phyloP scores from a whole-genome alignment of 2,329 filamentous ascomycete species.

The Sporothrix variecibatus region DNA sequence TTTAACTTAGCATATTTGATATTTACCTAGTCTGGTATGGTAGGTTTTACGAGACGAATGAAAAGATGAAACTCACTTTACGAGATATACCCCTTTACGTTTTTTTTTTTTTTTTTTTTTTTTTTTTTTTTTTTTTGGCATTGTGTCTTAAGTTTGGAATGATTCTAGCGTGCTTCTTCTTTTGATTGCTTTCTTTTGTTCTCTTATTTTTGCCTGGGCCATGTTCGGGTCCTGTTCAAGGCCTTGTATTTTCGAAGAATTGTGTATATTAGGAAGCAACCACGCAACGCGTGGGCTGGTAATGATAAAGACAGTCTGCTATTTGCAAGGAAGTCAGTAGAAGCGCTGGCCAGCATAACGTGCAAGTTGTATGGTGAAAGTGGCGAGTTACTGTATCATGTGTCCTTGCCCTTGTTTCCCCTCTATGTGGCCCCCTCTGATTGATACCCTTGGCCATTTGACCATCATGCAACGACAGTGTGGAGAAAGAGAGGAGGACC shows the following conservation, averaged over 20 bases:
- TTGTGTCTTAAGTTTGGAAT: not conserved
- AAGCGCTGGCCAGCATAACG: not conserved
- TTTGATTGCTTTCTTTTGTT: not conserved
- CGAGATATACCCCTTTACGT: not conserved
- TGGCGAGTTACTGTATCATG: not conserved
- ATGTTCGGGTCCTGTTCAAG: not conserved
- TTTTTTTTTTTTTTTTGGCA: slow-evolving; percentile 2
- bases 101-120: slow-evolving; percentile 11
- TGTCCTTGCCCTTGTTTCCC: not conserved
- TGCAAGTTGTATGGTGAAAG: not conserved
- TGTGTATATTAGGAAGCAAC: not conserved
- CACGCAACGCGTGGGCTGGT: not conserved
- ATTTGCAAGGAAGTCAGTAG: not conserved
- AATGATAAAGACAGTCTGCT: not conserved
- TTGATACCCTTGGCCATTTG: not conserved
- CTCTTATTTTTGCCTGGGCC: not conserved
- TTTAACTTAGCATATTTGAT: not conserved
- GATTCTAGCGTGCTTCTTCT: not conserved
- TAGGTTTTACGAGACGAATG: not conserved
- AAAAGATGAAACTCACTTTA: not conserved
- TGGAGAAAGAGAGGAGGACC: not conserved
- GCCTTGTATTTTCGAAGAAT: not conserved
- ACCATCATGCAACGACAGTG: not conserved
- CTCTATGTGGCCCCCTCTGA: not conserved
- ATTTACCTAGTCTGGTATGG: not conserved